A percentile compares a stretch with the other conserved stretches of the same genome.
These are phyloP conservation scores for Lindgomyces ingoldianus DNA, from an alignment of 495 filamentous ascomycete genomes.

Conservation along the genomic window DNA sequence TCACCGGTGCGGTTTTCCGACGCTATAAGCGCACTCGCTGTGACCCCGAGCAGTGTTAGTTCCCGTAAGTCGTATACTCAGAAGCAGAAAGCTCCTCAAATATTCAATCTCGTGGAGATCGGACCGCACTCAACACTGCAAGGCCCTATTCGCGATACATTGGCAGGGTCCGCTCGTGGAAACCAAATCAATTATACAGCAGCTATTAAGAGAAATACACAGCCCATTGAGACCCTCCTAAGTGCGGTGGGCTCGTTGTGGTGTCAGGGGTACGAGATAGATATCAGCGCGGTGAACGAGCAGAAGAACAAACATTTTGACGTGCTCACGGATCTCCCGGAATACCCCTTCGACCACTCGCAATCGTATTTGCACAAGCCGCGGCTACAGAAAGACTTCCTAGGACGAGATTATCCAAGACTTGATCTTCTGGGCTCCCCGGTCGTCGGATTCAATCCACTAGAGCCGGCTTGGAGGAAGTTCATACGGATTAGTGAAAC, in stretches of 20 bases:
- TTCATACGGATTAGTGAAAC: conserved; percentile 1
- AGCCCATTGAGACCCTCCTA: neutral
- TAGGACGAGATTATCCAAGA: neutral
- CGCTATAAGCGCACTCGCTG: conserved; percentile 42
- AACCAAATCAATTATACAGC: conserved; percentile 2
- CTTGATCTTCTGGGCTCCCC: conserved; percentile 7
- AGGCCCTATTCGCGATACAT: conserved; percentile 4
- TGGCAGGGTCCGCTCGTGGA: neutral
- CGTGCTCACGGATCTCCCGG: neutral
- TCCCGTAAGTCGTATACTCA: too few species aligned
- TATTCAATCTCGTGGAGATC: neutral
- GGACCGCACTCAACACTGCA: conserved; percentile 5
- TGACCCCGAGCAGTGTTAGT: neutral
- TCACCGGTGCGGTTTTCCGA: conserved; percentile 52
- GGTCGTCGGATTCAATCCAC: neutral
- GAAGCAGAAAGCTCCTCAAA: neutral
- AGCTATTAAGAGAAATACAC: neutral
- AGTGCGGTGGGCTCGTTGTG: neutral
- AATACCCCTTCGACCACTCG: neutral
- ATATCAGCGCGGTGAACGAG: neutral
- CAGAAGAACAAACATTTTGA: neutral
- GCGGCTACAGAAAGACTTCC: conserved; percentile 2
- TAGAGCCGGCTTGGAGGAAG: conserved; percentile 12
- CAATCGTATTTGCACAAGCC: neutral
- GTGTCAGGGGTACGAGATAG: conserved; percentile 2